Percentiles rank a stretch among this genome's conserved stretches.
Conservation (phyloP, 371 early-diverging fungal species). For the Mucor saturninus region DNA sequence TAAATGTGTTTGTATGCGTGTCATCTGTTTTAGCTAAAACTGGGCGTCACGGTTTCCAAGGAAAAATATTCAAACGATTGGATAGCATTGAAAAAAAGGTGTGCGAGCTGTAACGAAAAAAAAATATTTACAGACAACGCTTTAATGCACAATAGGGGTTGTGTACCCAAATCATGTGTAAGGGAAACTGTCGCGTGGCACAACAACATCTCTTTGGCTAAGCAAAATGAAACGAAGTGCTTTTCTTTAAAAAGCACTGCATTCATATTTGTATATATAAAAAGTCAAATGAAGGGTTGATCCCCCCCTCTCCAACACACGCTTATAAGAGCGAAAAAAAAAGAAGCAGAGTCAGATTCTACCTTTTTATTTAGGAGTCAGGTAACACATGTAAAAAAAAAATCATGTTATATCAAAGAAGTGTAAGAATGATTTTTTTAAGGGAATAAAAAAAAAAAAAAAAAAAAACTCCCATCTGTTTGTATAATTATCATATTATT, state of each 20-base stretch:
- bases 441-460: background rate
- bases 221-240: background rate
- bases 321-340: background rate
- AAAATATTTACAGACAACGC: background rate
- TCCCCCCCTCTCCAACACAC: no score
- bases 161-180: constrained; percentile 16
- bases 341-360: background rate
- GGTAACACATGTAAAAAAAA: constrained; percentile 9
- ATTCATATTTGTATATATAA: background rate
- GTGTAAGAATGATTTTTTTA: constrained; percentile 1
- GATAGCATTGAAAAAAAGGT: background rate
- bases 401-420: constrained; percentile 11
- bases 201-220: constrained; percentile 7
- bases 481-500: background rate
- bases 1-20: background rate
- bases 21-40: no score
- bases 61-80: no score
- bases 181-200: constrained; percentile 19
- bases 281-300: background rate
- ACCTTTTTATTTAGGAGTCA: constrained; percentile 19
- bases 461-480: constrained; percentile 7
- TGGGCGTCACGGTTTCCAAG: no score
- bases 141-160: background rate
- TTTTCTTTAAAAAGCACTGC: background rate
- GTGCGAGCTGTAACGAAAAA: background rate